phyloP scores from a whole-genome alignment of 2,329 filamentous ascomycete genomes.

The Exserohilum rostratum region DNA sequence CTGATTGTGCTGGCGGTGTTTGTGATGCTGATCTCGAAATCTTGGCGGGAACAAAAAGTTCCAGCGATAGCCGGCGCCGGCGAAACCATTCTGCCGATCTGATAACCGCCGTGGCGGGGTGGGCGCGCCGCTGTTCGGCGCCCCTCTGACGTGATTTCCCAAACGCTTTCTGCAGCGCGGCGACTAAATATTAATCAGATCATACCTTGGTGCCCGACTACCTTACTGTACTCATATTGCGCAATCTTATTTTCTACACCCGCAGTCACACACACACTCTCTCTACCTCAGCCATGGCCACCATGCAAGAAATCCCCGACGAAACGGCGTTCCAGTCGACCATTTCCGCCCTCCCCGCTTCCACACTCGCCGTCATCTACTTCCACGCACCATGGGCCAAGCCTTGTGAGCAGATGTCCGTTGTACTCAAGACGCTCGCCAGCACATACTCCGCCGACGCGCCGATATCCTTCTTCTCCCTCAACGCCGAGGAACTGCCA shows the following conservation, averaged over 20 bases:
- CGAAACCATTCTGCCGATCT: slow-evolving; percentile 16
- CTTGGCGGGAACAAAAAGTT: slow-evolving; percentile 28
- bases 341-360: slow-evolving; percentile 69
- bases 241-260: not conserved
- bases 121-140: slow-evolving; percentile 15
- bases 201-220: not conserved
- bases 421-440: slow-evolving; percentile 83
- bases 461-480: slow-evolving; percentile 81
- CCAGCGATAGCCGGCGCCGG: slow-evolving; percentile 13
- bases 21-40: slow-evolving; percentile 21
- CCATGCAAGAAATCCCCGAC: slow-evolving; percentile 76
- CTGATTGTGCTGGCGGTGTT: slow-evolving; percentile 4
- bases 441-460: slow-evolving; percentile 77
- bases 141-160: slow-evolving; percentile 15
- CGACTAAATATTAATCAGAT: slow-evolving; percentile 16
- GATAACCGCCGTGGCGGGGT: slow-evolving; percentile 17
- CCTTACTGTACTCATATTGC: not conserved
- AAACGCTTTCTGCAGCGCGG: slow-evolving; percentile 4
- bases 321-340: slow-evolving; percentile 75
- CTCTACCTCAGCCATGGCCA: slow-evolving; percentile 45
- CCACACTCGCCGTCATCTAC: slow-evolving; percentile 81
- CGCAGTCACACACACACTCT: not conserved
- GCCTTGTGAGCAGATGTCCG: slow-evolving; percentile 92
- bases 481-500: slow-evolving; percentile 93
- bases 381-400: slow-evolving; percentile 98